Conservation (phyloP, 352 stramenopile genomes). For the Halophytophthora polymorphica region DNA sequence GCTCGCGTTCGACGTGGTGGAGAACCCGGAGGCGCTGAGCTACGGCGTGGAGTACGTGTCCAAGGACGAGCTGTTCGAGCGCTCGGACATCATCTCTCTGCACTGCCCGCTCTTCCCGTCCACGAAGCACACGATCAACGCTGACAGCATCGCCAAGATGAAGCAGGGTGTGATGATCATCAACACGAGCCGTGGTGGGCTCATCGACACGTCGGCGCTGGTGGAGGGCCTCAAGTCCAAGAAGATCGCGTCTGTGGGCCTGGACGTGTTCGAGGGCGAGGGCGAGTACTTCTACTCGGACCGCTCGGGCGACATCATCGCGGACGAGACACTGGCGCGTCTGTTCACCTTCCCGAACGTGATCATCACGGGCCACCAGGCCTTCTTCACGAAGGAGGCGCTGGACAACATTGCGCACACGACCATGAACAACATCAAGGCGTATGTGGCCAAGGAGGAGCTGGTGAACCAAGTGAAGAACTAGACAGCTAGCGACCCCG, state of each 20-base stretch:
- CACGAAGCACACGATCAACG: slow-evolving; percentile 79
- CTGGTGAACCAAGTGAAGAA: slow-evolving; percentile 45
- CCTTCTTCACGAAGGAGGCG: slow-evolving; percentile 66
- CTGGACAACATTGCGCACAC: slow-evolving; percentile 54
- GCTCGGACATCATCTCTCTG: slow-evolving; percentile 80
- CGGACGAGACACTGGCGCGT: slow-evolving; percentile 46
- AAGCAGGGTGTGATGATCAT: slow-evolving; percentile 84
- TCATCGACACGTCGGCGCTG: slow-evolving; percentile 74
- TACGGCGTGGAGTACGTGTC: slow-evolving; percentile 49
- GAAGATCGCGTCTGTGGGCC: slow-evolving; percentile 62
- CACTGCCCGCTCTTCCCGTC: slow-evolving; percentile 71
- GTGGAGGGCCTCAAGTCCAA: slow-evolving; percentile 66
- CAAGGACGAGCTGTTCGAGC: slow-evolving; percentile 39
- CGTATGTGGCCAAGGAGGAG: slow-evolving; percentile 24
- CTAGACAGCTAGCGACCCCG: neutral
- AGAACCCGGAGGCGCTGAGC: slow-evolving; percentile 35
- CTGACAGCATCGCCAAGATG: slow-evolving; percentile 65
- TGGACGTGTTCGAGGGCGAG: slow-evolving; percentile 81
- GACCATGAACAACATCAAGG: slow-evolving; percentile 59
- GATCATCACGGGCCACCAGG: slow-evolving; percentile 65
- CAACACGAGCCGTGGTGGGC: slow-evolving; percentile 78
- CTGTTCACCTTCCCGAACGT: slow-evolving; percentile 70
- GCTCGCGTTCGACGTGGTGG: slow-evolving; percentile 47
- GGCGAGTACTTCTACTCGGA: slow-evolving; percentile 67
- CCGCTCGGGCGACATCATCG: slow-evolving; percentile 45